Conservation (phyloP, 805 yeast species). For the Starmerella floris region DNA sequence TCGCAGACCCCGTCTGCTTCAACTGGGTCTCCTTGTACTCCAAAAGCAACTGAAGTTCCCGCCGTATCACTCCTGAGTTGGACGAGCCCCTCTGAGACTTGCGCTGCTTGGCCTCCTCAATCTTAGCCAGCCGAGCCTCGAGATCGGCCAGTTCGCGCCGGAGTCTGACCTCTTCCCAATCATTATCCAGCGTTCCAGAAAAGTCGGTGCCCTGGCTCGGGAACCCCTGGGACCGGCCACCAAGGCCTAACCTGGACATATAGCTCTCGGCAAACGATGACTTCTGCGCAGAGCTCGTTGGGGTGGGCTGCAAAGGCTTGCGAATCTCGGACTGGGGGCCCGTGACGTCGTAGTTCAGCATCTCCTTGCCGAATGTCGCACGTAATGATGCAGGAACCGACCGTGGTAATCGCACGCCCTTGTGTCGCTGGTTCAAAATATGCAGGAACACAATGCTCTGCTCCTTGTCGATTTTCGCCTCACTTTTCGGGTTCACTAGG, state of each 20-base stretch:
- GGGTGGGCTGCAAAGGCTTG: conserved; percentile 8
- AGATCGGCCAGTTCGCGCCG: conserved; percentile 65
- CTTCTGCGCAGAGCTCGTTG: background rate
- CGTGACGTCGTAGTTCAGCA: conserved; percentile 44
- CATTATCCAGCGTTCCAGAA: conserved; percentile 46
- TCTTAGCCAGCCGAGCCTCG: conserved; percentile 45
- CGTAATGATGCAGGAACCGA: conserved; percentile 88
- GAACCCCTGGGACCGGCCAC: conserved; percentile 25
- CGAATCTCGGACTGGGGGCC: conserved; percentile 40
- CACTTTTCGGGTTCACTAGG: conserved; percentile 78
- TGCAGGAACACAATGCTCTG: conserved; percentile 83
- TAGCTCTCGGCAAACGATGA: conserved; percentile 26
- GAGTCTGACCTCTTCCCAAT: conserved; percentile 84
- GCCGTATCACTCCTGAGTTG: conserved; percentile 31
- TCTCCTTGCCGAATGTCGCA: conserved; percentile 80
- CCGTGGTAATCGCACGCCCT: conserved; percentile 73
- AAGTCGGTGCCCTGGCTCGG: conserved; percentile 46
- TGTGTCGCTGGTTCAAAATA: conserved; percentile 77
- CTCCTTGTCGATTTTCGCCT: conserved; percentile 82
- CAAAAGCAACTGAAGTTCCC: conserved; percentile 71
- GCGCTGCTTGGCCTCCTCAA: conserved; percentile 18
- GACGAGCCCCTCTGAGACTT: conserved; percentile 16
- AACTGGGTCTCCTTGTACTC: conserved; percentile 60
- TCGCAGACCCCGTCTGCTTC: conserved; percentile 9
- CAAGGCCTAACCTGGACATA: conserved; percentile 33